Evolutionary conservation across 2,329 filamentous ascomycete genomes (phyloP).

Genomic region (Ustilaginoidea virens): DNA sequence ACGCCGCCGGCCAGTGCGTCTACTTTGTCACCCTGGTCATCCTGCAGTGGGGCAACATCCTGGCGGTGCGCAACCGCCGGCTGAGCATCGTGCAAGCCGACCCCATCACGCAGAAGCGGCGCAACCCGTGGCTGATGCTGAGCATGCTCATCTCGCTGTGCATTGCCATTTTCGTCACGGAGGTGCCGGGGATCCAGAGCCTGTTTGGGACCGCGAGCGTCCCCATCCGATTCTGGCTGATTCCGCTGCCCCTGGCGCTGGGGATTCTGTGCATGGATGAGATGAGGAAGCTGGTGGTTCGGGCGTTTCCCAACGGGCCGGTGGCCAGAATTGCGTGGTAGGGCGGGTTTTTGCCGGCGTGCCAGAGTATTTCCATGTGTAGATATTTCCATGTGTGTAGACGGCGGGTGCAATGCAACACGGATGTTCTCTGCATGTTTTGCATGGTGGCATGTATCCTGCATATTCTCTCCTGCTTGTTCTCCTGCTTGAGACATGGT

Average conservation of each 20-base stretch:
- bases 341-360: no score
- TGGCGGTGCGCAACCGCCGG: conserved; percentile 50
- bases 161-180: conserved; percentile 56
- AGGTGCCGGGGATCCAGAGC: conserved; percentile 48
- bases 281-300: conserved; percentile 44
- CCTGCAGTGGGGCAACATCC: conserved; percentile 68
- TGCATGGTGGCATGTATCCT: no score
- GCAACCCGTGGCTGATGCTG: conserved; percentile 54
- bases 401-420: no score
- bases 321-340: conserved; percentile 45
- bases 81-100: conserved; percentile 59
- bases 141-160: conserved; percentile 53
- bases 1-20: no score
- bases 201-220: conserved; percentile 46
- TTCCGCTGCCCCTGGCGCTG: conserved; percentile 55
- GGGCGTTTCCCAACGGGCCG: conserved; percentile 40
- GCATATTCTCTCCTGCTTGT: no score
- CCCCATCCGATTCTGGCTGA: conserved; percentile 60
- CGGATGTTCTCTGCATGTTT: no score
- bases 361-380: no score
- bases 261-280: conserved; percentile 49
- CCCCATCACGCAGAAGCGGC: conserved; percentile 47
- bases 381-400: no score
- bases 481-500: no score
- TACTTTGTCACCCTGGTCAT: conserved; percentile 72